Conservation (phyloP, 495 filamentous ascomycete species). For the Cercophora newfieldiana region DNA sequence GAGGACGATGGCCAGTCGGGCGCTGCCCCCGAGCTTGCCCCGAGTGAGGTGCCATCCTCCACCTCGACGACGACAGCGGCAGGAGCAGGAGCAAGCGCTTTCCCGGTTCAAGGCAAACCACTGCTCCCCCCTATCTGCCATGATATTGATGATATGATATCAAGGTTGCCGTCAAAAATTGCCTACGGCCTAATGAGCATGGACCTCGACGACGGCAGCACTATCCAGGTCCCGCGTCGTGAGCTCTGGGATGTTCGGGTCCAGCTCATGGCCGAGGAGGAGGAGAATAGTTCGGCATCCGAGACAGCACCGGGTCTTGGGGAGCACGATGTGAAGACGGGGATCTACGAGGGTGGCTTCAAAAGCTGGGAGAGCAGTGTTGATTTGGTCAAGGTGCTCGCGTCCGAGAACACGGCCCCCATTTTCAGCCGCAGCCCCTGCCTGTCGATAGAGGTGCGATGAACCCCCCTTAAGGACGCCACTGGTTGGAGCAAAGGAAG, state of each 20-base stretch:
- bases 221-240: conserved; percentile 68
- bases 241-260: conserved; percentile 93
- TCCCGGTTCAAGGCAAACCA: conserved; percentile 51
- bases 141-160: conserved; percentile 56
- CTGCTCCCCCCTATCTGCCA: conserved; percentile 48
- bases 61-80: neutral
- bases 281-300: conserved; percentile 38
- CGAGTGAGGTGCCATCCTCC: conserved; percentile 6
- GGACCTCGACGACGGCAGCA: conserved; percentile 44
- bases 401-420: conserved; percentile 57
- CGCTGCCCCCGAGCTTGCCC: conserved; percentile 17
- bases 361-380: conserved; percentile 97
- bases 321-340: conserved; percentile 80
- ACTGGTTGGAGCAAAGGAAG: neutral
- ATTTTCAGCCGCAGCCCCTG: conserved; percentile 42
- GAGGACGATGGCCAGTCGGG: conserved; percentile 57
- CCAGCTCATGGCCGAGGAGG: conserved; percentile 90
- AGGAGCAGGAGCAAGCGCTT: conserved; percentile 41
- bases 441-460: conserved; percentile 74
- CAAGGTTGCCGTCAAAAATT: conserved; percentile 73
- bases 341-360: conserved; percentile 96
- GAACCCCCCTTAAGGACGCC: neutral
- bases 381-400: conserved; percentile 76
- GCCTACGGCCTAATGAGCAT: conserved; percentile 67
- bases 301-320: conserved; percentile 59